phyloP scores from a whole-genome alignment of 495 filamentous ascomycete genomes.

The Hypoxylon lienhwacheense region DNA sequence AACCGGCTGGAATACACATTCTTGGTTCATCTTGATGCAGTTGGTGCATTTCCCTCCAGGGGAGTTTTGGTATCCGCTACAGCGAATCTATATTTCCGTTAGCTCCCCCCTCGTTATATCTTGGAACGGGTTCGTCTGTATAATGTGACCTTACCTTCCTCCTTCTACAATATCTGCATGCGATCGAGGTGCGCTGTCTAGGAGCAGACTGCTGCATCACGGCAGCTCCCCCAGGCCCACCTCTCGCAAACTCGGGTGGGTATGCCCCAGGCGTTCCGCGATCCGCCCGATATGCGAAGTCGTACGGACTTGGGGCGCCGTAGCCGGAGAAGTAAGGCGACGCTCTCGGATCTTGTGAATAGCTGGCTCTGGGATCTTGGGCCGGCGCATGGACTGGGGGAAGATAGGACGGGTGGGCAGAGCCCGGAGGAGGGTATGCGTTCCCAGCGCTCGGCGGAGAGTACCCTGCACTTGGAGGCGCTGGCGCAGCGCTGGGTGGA shows the following conservation, averaged over 20 bases:
- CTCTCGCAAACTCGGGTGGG: constrained; percentile 31
- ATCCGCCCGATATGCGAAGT: constrained; percentile 32
- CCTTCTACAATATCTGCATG: constrained; percentile 54
- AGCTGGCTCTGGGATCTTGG: constrained; percentile 29
- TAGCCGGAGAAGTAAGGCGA: constrained; percentile 23
- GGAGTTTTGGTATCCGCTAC: constrained; percentile 55
- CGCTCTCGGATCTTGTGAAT: constrained; percentile 24
- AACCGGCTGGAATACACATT: constrained; percentile 56
- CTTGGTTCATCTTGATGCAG: constrained; percentile 54
- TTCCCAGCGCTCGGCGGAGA: constrained; percentile 28
- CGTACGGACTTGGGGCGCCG: constrained; percentile 25
- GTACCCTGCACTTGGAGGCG: constrained; percentile 19
- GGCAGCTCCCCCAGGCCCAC: constrained; percentile 30
- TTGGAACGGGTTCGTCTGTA: background rate
- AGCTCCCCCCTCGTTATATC: constrained; percentile 13
- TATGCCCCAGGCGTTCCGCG: constrained; percentile 26
- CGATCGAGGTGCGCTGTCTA: constrained; percentile 55
- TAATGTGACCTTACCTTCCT: constrained; percentile 45
- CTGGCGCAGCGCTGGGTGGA: constrained; percentile 23
- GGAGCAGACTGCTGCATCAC: constrained; percentile 49
- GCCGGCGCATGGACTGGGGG: constrained; percentile 29
- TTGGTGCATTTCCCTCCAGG: constrained; percentile 55
- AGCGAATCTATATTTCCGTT: constrained; percentile 47
- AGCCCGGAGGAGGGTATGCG: constrained; percentile 28
- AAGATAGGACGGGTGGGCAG: constrained; percentile 30